Evolutionary conservation across 306 rosid species (phyloP).

Genomic region (Castanea mollissima): DNA sequence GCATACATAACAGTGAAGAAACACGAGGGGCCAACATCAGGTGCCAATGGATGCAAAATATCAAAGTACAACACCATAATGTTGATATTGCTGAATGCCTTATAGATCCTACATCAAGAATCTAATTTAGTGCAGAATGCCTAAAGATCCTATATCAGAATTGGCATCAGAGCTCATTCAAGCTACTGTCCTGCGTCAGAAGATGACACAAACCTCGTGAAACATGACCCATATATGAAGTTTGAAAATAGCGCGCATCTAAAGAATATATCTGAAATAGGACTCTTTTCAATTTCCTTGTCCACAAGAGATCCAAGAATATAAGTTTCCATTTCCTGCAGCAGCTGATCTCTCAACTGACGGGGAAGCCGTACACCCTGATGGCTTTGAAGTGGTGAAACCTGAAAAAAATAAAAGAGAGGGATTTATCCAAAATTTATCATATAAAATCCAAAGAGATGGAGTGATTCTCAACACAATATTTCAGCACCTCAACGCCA

Average conservation of each 20-base stretch:
- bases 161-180: too few relatives aligned
- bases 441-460: conserved; percentile 11
- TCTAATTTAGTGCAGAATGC: too few relatives aligned
- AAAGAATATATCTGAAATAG: conserved; percentile 58
- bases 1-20: conserved; percentile 12
- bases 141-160: too few relatives aligned
- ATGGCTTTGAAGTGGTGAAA: conserved; percentile 35
- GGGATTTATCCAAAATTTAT: conserved; percentile 9
- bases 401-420: conserved; percentile 36
- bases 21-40: conserved; percentile 5
- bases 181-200: too few relatives aligned
- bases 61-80: conserved; percentile 4
- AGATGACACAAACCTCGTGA: conserved; percentile 55
- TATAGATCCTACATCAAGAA: too few relatives aligned
- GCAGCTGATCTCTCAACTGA: conserved; percentile 63
- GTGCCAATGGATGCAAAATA: background rate
- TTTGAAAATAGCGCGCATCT: conserved; percentile 69
- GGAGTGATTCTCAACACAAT: conserved; percentile 20
- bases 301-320: conserved; percentile 56
- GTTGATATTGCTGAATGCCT: background rate
- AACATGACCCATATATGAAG: conserved; percentile 50
- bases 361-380: conserved; percentile 55
- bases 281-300: conserved; percentile 46
- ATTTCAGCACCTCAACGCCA: conserved; percentile 55
- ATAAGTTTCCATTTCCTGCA: conserved; percentile 68